These are phyloP conservation scores for Boletus speciosus DNA, from an alignment of 768 basidiomycete genomes.

Conservation along the genomic window DNA sequence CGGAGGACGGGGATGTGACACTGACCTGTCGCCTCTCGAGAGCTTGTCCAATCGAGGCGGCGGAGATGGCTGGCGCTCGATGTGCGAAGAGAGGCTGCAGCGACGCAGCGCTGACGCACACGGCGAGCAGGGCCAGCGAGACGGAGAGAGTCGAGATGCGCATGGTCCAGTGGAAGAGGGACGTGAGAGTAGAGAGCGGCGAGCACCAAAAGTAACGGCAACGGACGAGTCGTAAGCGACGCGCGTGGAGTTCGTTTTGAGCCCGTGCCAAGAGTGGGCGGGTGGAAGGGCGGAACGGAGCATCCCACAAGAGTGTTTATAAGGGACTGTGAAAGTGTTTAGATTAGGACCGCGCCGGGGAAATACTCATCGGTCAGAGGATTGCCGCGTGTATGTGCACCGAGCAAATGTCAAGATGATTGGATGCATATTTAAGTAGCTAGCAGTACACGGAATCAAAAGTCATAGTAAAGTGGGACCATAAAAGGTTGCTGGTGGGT, in stretches of 20 bases:
- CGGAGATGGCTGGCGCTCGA: neutral
- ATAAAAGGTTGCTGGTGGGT: neutral
- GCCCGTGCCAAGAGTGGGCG: neutral
- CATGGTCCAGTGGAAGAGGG: slow-evolving; percentile 13
- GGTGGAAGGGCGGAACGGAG: neutral
- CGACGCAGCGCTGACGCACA: neutral
- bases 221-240: neutral
- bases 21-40: slow-evolving; percentile 18
- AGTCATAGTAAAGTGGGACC: too few relatives aligned
- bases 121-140: slow-evolving; percentile 1
- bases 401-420: too few relatives aligned
- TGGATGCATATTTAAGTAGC: too few relatives aligned
- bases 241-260: neutral
- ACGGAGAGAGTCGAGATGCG: neutral
- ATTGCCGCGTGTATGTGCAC: neutral
- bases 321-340: neutral
- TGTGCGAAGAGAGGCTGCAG: slow-evolving; percentile 1
- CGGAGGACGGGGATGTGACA: slow-evolving; percentile 4
- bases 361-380: too few relatives aligned
- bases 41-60: neutral
- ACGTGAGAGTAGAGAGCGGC: slow-evolving; percentile 1
- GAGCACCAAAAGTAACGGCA: neutral
- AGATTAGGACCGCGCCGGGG: neutral
- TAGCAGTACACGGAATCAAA: too few relatives aligned
- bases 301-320: neutral